Conservation (phyloP, 2,329 filamentous ascomycete species). For the Stagonosporopsis vannaccii region DNA sequence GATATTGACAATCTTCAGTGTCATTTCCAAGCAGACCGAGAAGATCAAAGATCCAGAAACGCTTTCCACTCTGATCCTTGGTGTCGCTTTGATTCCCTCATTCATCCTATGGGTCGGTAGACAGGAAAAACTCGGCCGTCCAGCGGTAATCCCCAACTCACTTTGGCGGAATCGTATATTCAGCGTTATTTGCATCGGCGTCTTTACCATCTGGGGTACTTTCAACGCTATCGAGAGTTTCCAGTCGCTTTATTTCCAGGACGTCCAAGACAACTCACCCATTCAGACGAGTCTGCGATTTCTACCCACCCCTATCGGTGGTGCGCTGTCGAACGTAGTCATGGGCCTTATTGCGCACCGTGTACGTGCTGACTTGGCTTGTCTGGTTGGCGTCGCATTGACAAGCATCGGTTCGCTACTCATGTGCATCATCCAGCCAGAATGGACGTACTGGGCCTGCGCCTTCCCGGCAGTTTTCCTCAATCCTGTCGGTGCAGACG, state of each 20-base stretch:
- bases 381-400: constrained; percentile 43
- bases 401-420: constrained; percentile 50
- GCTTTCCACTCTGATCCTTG: constrained; percentile 57
- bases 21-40: constrained; percentile 50
- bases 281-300: constrained; percentile 53
- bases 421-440: constrained; percentile 55
- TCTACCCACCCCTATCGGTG: constrained; percentile 51
- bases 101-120: constrained; percentile 64
- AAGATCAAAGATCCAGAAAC: constrained; percentile 55
- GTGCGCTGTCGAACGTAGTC: constrained; percentile 52
- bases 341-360: constrained; percentile 58
- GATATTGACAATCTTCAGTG: constrained; percentile 15
- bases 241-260: constrained; percentile 55
- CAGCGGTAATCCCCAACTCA: constrained; percentile 68
- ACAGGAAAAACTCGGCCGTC: constrained; percentile 55
- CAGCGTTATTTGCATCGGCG: constrained; percentile 60
- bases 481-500: constrained; percentile 54
- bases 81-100: constrained; percentile 52
- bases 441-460: constrained; percentile 58
- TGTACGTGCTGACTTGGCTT: constrained; percentile 53
- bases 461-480: constrained; percentile 55
- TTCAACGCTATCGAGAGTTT: constrained; percentile 48
- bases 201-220: constrained; percentile 50
- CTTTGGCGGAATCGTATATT: constrained; percentile 68
- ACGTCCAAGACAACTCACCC: constrained; percentile 47